Base-by-base conservation (phyloP, 2,329 filamentous ascomycete genomes). In the Xylariaceae sp. region DNA sequence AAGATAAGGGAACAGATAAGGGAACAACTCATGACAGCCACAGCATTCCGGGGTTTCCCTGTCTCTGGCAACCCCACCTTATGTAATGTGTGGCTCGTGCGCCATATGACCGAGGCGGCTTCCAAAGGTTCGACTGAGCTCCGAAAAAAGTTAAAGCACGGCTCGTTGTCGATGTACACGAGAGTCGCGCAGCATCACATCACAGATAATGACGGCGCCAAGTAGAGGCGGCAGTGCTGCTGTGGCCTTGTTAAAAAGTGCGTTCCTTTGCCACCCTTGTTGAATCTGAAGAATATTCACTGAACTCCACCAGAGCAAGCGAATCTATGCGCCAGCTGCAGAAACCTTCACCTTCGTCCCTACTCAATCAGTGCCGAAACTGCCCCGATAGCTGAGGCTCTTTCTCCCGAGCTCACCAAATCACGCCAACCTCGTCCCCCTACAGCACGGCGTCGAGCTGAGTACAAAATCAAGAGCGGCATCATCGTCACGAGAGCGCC, bases 401-500 rank as follows among this genome's bases (percentile, higher is more conserved):
- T 70, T 70, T 55, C 64, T 66, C 51, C 66, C 64, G 65, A 65
- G 67, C 59, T 67, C 64, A 66, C 70, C 68, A 60, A 65, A 54
- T 62, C 65, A 62, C 51, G 64, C 39, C 61, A 68, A 54, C 63
- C 67, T 39, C 64, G 65, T n/a, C 64, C 66, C 50, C 34, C 67
- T 54, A 67, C 65, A 35, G 60, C 59, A 26, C 59, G 64, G 31
- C 60, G 57, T 40, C 58, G 56, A 53, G 56, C 67, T 45, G 64
- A 68, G 58, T 81, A 80, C 72, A 72, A 74, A 61, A 75, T 84
- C 69, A 76, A 74, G 55, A 77, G 80, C 55, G 88, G 89, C 60
- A 79, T 96, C 56, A 83, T 97, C 63, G 84, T 99, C 60, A 94
- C 91, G 45, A 89, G 94, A 31, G 84, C 94, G 47, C 94, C 94